A percentile compares a stretch with the other conserved stretches of the same genome.
Conservation (phyloP, 768 basidiomycete genomes). For the Lentinula raphanica region DNA sequence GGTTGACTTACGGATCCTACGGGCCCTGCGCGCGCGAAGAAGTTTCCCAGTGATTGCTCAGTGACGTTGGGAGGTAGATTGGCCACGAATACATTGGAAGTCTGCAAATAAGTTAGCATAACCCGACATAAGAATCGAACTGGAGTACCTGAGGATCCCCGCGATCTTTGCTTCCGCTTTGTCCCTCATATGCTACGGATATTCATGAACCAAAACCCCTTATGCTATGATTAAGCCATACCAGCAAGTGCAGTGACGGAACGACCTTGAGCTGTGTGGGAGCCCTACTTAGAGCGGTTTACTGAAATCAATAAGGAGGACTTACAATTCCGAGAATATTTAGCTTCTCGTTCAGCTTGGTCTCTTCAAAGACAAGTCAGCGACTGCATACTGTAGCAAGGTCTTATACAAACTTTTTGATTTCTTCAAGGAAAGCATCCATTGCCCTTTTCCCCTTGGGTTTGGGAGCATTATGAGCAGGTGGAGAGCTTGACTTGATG, state of each 20-base stretch:
- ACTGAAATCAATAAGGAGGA: constrained; percentile 2
- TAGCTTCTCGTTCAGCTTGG: constrained; percentile 86
- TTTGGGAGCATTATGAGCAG: constrained; percentile 44
- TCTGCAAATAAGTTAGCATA: constrained; percentile 49
- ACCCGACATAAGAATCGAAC: too few species aligned
- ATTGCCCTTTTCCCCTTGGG: constrained; percentile 94
- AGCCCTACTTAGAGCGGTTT: not conserved
- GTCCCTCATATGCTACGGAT: constrained; percentile 73
- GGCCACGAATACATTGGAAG: constrained; percentile 93
- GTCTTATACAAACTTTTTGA: constrained; percentile 63
- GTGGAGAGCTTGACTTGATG: constrained; percentile 54
- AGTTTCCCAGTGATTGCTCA: constrained; percentile 78
- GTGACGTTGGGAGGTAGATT: constrained; percentile 86
- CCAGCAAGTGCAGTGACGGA: constrained; percentile 92
- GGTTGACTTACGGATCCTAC: constrained; percentile 73
- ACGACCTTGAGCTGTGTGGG: constrained; percentile 45
- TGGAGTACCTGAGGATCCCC: constrained; percentile 88
- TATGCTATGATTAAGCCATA: constrained; percentile 26
- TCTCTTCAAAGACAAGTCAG: constrained; percentile 51
- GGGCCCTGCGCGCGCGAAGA: constrained; percentile 90
- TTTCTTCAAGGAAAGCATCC: constrained; percentile 94
- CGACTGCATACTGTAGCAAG: not conserved
- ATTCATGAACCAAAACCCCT: not conserved
- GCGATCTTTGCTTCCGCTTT: constrained; percentile 84
- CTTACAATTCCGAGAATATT: constrained; percentile 66